Base-by-base conservation (phyloP, 2,329 filamentous ascomycete species). In the Penicillium digitatum region DNA sequence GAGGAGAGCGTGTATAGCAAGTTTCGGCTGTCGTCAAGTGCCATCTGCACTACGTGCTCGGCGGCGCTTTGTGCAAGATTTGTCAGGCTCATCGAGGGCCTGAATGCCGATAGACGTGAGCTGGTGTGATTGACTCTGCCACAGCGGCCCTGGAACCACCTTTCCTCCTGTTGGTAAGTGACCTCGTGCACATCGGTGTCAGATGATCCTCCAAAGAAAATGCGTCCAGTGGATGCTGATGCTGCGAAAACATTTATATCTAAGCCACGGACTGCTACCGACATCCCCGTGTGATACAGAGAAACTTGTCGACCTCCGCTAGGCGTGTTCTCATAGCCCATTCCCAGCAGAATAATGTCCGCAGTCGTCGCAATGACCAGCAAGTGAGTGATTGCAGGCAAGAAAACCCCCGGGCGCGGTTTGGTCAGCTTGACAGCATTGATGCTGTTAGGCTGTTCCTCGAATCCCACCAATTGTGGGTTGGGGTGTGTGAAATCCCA, bases 401-500 rank as follows among this genome's bases (percentile, higher is more conserved):
- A 84, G 69, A 99, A 99, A 32, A 99, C 94, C 24, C 90, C 90
- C 0, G 85, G 79, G 63, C 92, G 89, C 8, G 94, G 94, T 48
- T 86, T 84, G 12, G 95, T 88, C 44, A 99, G 82, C 63, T 90
- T 91, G 40, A 99, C 89, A n/a, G 89, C 86, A 39, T 90, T 91
- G 66, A 99, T 97, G 62, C 86, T 90, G 70, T 95, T 86, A 7
- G 86, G 81, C 72, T 93, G 88, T 64, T 96, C 91, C 71, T 97
- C 93, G 67, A 89, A 96, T 18, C 93, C 93, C 62, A 96, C 88
- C 39, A 96, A 80, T 70, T 96, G 89, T 5, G 93, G 90, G 63
- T 93, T 90, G n/a, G 89, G 86, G 70, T 90, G 84, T 7, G 91
- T 96, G 72, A 96, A 99, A 74, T 99, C 93, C 95, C 95, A 99